Percentiles rank a stretch among this genome's conserved stretches.
Conservation (phyloP, 176 grass and related monocot species). For the Tillandsia fasciculata region DNA sequence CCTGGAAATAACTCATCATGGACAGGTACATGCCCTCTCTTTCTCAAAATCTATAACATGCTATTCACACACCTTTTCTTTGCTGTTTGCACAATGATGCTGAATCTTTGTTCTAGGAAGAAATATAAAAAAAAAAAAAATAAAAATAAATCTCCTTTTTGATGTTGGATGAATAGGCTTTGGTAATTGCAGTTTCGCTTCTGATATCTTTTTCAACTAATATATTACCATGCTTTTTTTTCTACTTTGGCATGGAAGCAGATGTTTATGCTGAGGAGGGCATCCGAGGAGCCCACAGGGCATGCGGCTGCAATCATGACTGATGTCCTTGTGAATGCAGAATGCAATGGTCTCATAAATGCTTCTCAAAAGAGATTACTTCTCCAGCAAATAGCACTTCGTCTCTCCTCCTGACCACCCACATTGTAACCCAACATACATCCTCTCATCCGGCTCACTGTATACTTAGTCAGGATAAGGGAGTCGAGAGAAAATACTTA, state of each 20-base stretch:
- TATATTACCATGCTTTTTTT: too few relatives aligned
- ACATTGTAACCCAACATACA: not conserved
- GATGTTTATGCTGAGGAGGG: constrained; percentile 85
- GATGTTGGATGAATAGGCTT: not conserved
- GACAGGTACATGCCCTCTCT: constrained; percentile 45
- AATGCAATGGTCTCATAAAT: constrained; percentile 78
- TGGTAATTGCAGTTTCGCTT: not conserved
- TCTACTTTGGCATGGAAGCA: constrained; percentile 17
- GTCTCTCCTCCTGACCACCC: constrained; percentile 42
- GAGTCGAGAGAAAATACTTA: not conserved
- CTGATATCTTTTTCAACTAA: too few relatives aligned
- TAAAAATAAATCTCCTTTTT: not conserved
- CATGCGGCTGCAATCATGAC: constrained; percentile 82
- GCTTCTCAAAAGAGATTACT: constrained; percentile 66
- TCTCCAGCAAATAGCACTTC: constrained; percentile 84
- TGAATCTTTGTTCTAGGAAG: not conserved
- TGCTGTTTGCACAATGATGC: too few relatives aligned
- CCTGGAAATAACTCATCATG: constrained; percentile 77
- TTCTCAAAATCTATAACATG: not conserved
- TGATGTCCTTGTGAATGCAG: constrained; percentile 73
- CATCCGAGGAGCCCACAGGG: constrained; percentile 62
- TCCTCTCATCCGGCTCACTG: not conserved
- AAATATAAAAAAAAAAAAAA: not conserved
- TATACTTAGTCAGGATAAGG: not conserved
- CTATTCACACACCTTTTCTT: too few relatives aligned